phyloP scores from a whole-genome alignment of 768 basidiomycete genomes.

The Boletus pseudopeckii region DNA sequence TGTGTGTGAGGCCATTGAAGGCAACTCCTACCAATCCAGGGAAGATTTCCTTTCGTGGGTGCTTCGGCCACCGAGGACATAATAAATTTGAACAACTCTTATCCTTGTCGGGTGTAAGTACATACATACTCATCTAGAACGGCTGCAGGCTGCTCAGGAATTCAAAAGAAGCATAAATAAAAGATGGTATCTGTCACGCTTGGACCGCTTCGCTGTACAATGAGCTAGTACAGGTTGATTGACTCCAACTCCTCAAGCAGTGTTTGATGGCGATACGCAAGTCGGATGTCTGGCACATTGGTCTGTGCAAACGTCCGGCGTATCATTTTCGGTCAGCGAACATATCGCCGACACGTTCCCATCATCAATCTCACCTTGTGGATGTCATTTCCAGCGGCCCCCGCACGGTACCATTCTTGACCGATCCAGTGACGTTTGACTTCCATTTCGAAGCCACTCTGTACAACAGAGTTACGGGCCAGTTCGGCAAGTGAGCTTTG shows the following conservation, averaged over 20 bases:
- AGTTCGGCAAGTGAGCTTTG: slow-evolving; percentile 94
- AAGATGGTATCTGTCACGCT: neutral
- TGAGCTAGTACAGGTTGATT: slow-evolving; percentile 39
- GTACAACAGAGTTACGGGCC: slow-evolving; percentile 95
- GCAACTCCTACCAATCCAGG: neutral
- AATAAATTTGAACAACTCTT: too few relatives aligned
- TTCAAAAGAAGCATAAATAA: neutral
- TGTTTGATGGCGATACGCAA: slow-evolving; percentile 90
- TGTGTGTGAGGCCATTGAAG: neutral
- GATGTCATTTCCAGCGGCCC: slow-evolving; percentile 92
- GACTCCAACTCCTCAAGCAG: slow-evolving; percentile 80
- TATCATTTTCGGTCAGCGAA: slow-evolving; percentile 4
- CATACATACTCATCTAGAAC: too few relatives aligned
- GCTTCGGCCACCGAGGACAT: too few relatives aligned
- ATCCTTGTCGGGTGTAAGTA: too few relatives aligned
- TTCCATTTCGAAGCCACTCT: slow-evolving; percentile 99
- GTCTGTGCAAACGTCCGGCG: slow-evolving; percentile 49
- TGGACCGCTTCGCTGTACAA: neutral
- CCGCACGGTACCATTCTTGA: slow-evolving; percentile 88
- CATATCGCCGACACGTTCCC: neutral
- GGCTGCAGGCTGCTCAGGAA: neutral
- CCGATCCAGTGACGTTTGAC: slow-evolving; percentile 96
- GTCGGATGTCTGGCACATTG: slow-evolving; percentile 91
- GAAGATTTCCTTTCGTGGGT: neutral
- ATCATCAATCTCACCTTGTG: slow-evolving; percentile 61